Conservation (phyloP, 768 basidiomycete species). For the Tricholoma terreum region DNA sequence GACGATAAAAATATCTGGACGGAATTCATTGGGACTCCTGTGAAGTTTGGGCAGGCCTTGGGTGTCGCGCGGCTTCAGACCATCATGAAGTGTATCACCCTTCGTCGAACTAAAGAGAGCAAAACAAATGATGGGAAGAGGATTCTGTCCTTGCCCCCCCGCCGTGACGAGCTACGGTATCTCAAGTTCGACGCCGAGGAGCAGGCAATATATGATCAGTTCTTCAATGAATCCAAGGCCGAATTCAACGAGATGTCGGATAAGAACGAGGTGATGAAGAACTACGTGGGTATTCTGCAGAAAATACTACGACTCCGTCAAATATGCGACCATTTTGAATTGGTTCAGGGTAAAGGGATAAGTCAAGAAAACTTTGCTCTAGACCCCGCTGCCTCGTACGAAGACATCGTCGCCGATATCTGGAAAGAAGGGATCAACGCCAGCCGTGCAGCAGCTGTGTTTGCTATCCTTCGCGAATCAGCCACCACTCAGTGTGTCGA, state of each 20-base stretch:
- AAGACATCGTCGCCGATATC: conserved; percentile 77
- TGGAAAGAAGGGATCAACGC: conserved; percentile 74
- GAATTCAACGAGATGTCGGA: conserved; percentile 85
- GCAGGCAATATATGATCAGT: conserved; percentile 80
- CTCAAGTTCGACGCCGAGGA: conserved; percentile 84
- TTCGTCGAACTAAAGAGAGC: conserved; percentile 94
- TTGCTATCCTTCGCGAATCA: conserved; percentile 81
- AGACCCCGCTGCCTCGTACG: conserved; percentile 61
- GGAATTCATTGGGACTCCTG: conserved; percentile 87
- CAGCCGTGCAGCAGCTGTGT: conserved; percentile 75
- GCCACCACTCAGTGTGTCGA: conserved; percentile 87
- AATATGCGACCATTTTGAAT: conserved; percentile 94
- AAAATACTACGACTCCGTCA: conserved; percentile 94
- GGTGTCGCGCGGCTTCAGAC: conserved; percentile 93
- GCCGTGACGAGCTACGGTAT: conserved; percentile 83
- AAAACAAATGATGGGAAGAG: conserved; percentile 74
- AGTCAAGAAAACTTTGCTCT: conserved; percentile 41
- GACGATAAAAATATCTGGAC: conserved; percentile 94
- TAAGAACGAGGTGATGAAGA: conserved; percentile 96
- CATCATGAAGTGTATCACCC: conserved; percentile 95
- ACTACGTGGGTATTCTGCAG: conserved; percentile 95
- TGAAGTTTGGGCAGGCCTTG: conserved; percentile 86
- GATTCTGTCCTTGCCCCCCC: conserved; percentile 86
- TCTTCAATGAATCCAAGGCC: conserved; percentile 87
- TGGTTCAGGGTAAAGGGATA: conserved; percentile 70